Percentiles rank a stretch among this genome's conserved stretches.
Conservation (phyloP, 129 eudicot genomes). For the Lactuca sativa region DNA sequence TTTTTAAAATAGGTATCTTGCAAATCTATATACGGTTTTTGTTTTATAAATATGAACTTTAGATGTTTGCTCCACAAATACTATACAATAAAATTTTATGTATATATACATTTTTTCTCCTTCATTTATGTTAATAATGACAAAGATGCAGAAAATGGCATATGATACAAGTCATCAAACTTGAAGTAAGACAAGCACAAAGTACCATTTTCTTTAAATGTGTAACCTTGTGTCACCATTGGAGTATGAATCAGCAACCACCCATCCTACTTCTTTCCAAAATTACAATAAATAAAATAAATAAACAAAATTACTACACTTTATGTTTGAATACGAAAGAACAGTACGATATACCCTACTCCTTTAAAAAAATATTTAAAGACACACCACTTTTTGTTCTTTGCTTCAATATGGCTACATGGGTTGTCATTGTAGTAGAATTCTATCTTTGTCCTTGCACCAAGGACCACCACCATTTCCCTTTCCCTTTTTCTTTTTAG, state of each 20-base stretch:
- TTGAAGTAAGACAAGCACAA: conserved; percentile 31
- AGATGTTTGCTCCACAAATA: not conserved
- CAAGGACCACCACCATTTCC: conserved; percentile 33
- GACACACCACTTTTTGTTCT: conserved; percentile 29
- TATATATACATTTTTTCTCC: not conserved
- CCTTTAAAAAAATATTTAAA: conserved; percentile 12
- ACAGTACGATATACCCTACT: conserved; percentile 30
- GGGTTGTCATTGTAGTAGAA: conserved; percentile 38
- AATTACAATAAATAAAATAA: not conserved
- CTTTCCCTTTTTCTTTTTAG: conserved; percentile 7
- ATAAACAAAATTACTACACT: conserved; percentile 14
- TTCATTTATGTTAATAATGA: conserved; percentile 2
- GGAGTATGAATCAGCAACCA: conserved; percentile 21
- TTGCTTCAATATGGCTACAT: conserved; percentile 35
- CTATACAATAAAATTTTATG: not conserved
- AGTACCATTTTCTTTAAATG: conserved; percentile 25
- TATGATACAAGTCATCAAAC: conserved; percentile 11
- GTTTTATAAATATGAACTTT: not conserved
- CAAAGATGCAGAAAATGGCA: conserved; percentile 10
- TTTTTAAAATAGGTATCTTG: not conserved
- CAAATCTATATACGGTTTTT: not conserved
- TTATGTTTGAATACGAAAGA: conserved; percentile 38
- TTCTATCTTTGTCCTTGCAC: conserved; percentile 32
- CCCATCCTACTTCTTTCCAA: conserved; percentile 27
- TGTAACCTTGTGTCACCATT: conserved; percentile 26